Evolutionary conservation across 1,284 basidiomycete species (phyloP).

Genomic region (Clitocybe nebularis): DNA sequence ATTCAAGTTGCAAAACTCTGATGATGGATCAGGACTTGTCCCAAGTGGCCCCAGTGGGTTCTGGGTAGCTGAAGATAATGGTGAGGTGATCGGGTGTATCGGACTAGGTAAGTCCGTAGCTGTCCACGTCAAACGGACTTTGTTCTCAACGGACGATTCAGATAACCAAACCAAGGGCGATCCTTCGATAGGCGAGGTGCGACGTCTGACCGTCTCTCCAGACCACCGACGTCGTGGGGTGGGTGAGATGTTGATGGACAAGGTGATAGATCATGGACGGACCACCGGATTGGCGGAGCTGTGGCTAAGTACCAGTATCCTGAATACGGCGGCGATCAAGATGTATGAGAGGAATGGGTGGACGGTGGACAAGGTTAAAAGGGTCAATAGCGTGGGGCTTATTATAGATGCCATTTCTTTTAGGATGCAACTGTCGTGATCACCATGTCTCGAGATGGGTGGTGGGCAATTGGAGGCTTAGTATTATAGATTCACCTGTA

Average conservation of each 20-base stretch:
- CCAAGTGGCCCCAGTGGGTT: conserved; percentile 5
- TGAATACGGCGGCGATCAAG: conserved; percentile 9
- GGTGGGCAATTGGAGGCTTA: too few relatives aligned
- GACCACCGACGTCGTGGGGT: conserved; percentile 12
- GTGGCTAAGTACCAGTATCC: conserved; percentile 14
- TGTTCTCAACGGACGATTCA: neutral
- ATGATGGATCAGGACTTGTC: neutral
- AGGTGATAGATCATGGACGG: conserved; percentile 10
- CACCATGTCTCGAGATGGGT: too few relatives aligned
- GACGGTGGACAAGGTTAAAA: too few relatives aligned
- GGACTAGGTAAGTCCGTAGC: conserved; percentile 6
- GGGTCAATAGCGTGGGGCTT: too few relatives aligned
- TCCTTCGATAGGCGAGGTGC: conserved; percentile 11
- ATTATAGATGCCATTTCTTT: too few relatives aligned
- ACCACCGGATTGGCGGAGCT: conserved; percentile 10
- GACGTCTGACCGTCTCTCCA: conserved; percentile 12
- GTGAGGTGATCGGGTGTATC: conserved; percentile 6
- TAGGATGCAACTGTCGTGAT: too few relatives aligned
- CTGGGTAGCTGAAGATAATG: conserved; percentile 10
- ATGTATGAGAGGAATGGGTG: conserved; percentile 15
- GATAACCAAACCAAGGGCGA: neutral
- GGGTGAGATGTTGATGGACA: conserved; percentile 13
- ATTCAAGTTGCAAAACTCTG: neutral
- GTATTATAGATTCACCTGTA: too few relatives aligned
- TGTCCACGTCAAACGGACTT: neutral